Percentiles rank a stretch among this genome's conserved stretches.
These are phyloP conservation scores for Geosmithia putterillii DNA, from an alignment of 2,329 filamentous ascomycete species.

Conservation along the genomic window DNA sequence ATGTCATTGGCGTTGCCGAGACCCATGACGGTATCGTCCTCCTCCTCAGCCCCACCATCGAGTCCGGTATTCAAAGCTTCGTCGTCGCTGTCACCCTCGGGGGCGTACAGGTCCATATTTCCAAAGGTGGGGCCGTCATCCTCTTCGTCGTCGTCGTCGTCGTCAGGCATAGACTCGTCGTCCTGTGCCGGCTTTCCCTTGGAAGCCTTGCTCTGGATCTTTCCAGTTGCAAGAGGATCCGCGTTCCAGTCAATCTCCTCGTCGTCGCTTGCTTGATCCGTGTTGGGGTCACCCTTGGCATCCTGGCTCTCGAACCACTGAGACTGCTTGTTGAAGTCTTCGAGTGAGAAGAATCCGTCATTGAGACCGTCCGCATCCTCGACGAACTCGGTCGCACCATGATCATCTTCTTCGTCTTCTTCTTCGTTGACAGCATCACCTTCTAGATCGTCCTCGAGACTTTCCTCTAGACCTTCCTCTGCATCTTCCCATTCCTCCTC, in stretches of 20 bases:
- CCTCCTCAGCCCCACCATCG: conserved; percentile 17
- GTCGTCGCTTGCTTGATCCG: conserved; percentile 66
- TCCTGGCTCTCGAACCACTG: conserved; percentile 85
- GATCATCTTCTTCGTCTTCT: conserved; percentile 26
- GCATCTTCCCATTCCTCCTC: conserved; percentile 22
- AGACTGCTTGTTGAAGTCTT: conserved; percentile 91
- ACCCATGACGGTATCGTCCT: conserved; percentile 31
- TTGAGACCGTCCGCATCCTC: conserved; percentile 73
- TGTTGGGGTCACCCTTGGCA: conserved; percentile 60
- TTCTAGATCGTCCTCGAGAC: conserved; percentile 13
- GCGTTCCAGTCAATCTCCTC: conserved; percentile 81
- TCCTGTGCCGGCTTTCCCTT: conserved; percentile 14
- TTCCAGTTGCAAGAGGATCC: conserved; percentile 48
- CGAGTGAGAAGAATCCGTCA: conserved; percentile 95
- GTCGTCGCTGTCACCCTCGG: conserved; percentile 55
- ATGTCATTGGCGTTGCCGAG: conserved; percentile 69
- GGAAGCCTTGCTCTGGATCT: conserved; percentile 19
- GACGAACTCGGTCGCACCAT: conserved; percentile 32
- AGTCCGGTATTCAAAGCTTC: conserved; percentile 35
- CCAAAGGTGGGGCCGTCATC: conserved; percentile 76
- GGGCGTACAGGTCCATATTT: conserved; percentile 60
- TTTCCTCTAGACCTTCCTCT: conserved; percentile 17
- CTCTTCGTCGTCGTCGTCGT: conserved; percentile 49
- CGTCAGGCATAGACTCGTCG: conserved; percentile 13
- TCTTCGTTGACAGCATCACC: conserved; percentile 16